Base-by-base conservation (phyloP, 768 basidiomycete genomes). In the Tylopilus felleus region DNA sequence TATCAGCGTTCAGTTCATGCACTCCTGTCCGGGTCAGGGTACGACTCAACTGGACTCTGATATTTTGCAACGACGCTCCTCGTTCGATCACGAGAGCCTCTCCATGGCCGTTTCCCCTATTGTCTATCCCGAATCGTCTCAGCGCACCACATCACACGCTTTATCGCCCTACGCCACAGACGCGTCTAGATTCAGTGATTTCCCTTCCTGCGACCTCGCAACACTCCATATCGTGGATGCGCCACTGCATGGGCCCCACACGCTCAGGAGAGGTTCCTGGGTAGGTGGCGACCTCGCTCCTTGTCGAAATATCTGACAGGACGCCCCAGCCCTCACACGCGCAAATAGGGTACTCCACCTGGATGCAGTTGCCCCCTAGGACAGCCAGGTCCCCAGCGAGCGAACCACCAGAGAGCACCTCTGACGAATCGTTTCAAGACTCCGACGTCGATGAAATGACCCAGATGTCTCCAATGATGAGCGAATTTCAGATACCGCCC, bases 1-100 rank as follows among this genome's bases (percentile, higher is more conserved):
- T 67, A 59, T 67, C 63, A 69, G 66, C 27, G 57, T 63, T 47
- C 70, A 70, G 59, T 68, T 70, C 64, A 56, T 63, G 69, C 53
- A 49, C 40, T 59, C 63, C 56, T 63, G 63, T 40, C 39, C 57
- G n/a, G 41, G 49, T 51, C 62, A 58, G 57, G 64, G 62, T 47
- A 29, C 45, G 47, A 52, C 58, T 40, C 67, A 59, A 64, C 61
- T 58, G 61, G 60, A 67, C 59, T 47, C 59, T 56, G 62, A 62
- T 60, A 68, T 61, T 57, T 57, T 68, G 56, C 62, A 47, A 41
- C 58, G 52, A 25, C 60, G 50, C 21, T 47, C 42, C 52, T 35
- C 48, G 9, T 46, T 56, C 22, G 59, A 58, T 46, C 49, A 58
- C 23, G 57, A 31, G 2, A 27, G 25, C 16, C 31, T 50, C 12